Base-by-base conservation (phyloP, 805 yeast genomes). In the Wickerhamiella sergipiensis region DNA sequence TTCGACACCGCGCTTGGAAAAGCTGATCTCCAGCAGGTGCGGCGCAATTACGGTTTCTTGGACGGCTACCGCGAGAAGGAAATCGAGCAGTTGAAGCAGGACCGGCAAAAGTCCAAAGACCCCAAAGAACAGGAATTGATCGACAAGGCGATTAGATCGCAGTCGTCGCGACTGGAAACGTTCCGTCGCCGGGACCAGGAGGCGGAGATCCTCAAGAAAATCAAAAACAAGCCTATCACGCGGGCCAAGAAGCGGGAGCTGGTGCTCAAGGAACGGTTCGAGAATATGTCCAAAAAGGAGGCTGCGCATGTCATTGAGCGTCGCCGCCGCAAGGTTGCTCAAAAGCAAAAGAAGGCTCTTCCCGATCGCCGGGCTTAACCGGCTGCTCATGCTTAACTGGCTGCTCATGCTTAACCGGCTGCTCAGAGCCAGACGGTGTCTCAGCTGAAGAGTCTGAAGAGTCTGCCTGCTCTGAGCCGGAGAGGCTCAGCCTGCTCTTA, bases 1-100 rank as follows among this genome's bases (percentile, higher is more conserved):
- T 92, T 92, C 64, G 96, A 92, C 65, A 76, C 90, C 2, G 88
- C 95, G 0, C 79, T 79, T 55, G 97, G 97, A 52, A 83, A 79
- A 59, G 85, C 92, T 0, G 90, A 89, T 63, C 67, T 77, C 52
- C 69, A 72, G 31, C 72, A 74, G 52, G 76, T 85, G 17, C 73
- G 97, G 53, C 77, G 79, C 60, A 81, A 90, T 61, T 92, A 92
- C 68, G 75, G 78, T 44, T 92, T 92, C 62, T 68, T 92, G 52
- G 95, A 88, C 65, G 88, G 83, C 40, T 92, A 92, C 64, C 75
- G 97, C 64, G 73, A 81, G 56, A 65, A 71, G 8, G 98, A 92
- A 63, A 72, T 92, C 39, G 57, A 67, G 2, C 77, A 80, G 43
- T 72, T 90, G 71, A 71, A 77, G 47, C 55, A 64, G 18, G 64